A percentile compares a stretch with the other conserved stretches of the same genome.
Conservation (phyloP, 371 early-diverging fungal species). For the Saksenaea oblongispora region DNA sequence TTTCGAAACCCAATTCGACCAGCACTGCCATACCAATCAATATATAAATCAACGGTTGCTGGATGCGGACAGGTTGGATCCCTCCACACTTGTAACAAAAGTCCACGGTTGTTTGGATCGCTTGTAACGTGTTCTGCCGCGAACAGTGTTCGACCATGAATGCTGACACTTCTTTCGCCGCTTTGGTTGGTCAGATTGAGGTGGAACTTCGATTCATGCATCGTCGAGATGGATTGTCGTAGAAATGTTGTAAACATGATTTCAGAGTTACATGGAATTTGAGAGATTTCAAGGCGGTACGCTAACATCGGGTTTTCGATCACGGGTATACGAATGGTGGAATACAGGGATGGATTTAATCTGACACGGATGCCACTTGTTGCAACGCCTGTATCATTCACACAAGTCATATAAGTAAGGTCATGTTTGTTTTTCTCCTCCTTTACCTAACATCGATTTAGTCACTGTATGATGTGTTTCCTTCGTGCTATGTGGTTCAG, state of each 20-base stretch:
- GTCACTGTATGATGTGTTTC: constrained; percentile 32
- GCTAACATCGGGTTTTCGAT: constrained; percentile 66
- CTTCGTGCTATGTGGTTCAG: constrained; percentile 46
- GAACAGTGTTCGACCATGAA: constrained; percentile 76
- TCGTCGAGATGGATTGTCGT: constrained; percentile 70
- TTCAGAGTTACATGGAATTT: constrained; percentile 45
- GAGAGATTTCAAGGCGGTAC: constrained; percentile 54
- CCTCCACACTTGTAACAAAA: constrained; percentile 71
- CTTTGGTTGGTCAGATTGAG: constrained; percentile 43
- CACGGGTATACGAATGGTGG: constrained; percentile 55
- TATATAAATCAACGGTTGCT: constrained; percentile 50
- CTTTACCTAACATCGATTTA: constrained; percentile 49
- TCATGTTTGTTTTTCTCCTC: not conserved
- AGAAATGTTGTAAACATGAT: constrained; percentile 56
- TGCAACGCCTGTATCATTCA: constrained; percentile 27
- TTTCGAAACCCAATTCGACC: constrained; percentile 74
- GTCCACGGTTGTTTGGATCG: constrained; percentile 47
- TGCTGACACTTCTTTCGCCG: constrained; percentile 55
- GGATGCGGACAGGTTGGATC: constrained; percentile 62
- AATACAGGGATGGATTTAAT: constrained; percentile 42
- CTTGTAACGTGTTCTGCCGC: constrained; percentile 34
- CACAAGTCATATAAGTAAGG: not conserved
- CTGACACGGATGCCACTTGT: constrained; percentile 37
- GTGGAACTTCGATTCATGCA: constrained; percentile 76
- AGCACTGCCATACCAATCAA: constrained; percentile 78